Conservation (phyloP, 2,329 filamentous ascomycete genomes). For the Ophiocordyceps australis region DNA sequence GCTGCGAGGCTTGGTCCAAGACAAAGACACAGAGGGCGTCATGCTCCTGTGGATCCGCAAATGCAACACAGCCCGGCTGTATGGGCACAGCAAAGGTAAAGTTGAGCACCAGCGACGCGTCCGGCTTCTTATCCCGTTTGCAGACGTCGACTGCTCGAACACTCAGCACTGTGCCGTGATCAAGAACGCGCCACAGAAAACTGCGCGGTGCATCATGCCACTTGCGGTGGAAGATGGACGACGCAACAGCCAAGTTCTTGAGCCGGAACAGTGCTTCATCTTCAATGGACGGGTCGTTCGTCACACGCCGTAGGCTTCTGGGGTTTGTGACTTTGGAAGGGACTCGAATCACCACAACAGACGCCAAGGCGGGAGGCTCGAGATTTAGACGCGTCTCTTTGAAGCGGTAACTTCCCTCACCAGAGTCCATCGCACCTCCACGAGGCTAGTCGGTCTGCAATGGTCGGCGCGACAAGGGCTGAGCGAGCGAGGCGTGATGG, state of each 20-base stretch:
- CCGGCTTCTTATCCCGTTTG: constrained; percentile 43
- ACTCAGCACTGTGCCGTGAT: constrained; percentile 64
- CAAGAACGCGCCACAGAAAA: constrained; percentile 81
- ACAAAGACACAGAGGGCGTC: constrained; percentile 67
- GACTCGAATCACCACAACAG: constrained; percentile 53
- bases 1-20: constrained; percentile 57
- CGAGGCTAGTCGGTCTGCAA: constrained; percentile 14
- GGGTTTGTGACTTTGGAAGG: constrained; percentile 31
- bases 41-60: constrained; percentile 63
- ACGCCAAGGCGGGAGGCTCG: constrained; percentile 51
- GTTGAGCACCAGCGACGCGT: constrained; percentile 59
- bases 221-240: constrained; percentile 71
- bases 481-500: constrained; percentile 3
- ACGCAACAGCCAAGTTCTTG: constrained; percentile 56
- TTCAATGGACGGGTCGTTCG: constrained; percentile 23
- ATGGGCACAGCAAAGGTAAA: constrained; percentile 62
- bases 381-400: constrained; percentile 78
- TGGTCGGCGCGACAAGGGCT: constrained; percentile 3
- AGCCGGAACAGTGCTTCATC: constrained; percentile 59
- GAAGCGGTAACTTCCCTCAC: constrained; percentile 50
- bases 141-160: constrained; percentile 69
- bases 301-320: constrained; percentile 20
- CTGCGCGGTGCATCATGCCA: constrained; percentile 60
- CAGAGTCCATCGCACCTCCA: constrained; percentile 52
- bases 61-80: constrained; percentile 58